phyloP scores from a whole-genome alignment of 129 eudicot genomes.

The Escallonia herrerae region DNA sequence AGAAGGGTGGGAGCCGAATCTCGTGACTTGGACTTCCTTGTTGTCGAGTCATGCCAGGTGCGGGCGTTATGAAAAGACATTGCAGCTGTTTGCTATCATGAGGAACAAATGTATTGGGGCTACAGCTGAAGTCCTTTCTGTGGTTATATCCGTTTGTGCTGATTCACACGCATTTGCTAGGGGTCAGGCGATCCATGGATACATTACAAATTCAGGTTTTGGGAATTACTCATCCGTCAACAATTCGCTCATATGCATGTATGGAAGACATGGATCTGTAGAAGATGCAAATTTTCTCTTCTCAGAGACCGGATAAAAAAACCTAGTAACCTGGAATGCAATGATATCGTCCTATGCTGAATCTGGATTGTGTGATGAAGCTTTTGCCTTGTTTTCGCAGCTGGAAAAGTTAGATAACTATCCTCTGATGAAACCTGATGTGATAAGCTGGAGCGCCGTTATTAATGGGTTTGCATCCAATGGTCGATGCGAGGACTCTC shows the following conservation, averaged over 20 bases:
- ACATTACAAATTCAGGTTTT: constrained; percentile 43
- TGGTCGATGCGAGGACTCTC: constrained; percentile 41
- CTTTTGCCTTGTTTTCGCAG: constrained; percentile 37
- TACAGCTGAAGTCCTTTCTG: constrained; percentile 62
- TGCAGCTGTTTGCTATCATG: constrained; percentile 48
- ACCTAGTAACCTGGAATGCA: constrained; percentile 67
- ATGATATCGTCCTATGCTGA: constrained; percentile 62
- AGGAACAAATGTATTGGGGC: constrained; percentile 28
- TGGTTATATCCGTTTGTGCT: constrained; percentile 54
- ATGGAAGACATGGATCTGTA: constrained; percentile 50
- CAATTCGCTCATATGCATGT: constrained; percentile 60
- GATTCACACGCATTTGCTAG: constrained; percentile 20
- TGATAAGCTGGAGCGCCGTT: constrained; percentile 66
- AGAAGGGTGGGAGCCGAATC: constrained; percentile 59
- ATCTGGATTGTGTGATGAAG: constrained; percentile 64
- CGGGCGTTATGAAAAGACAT: constrained; percentile 29
- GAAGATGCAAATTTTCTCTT: constrained; percentile 39
- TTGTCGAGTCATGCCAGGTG: constrained; percentile 67
- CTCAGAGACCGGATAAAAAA: constrained; percentile 33
- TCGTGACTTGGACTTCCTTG: constrained; percentile 81
- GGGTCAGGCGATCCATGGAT: constrained; percentile 51
- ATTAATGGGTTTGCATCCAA: constrained; percentile 52
- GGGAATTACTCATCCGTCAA: constrained; percentile 42
- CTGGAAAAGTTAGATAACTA: constrained; percentile 23
- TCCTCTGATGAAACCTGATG: constrained; percentile 36